These are phyloP conservation scores for Serendipita sp. DNA, from an alignment of 768 basidiomycete genomes.

Conservation along the genomic window DNA sequence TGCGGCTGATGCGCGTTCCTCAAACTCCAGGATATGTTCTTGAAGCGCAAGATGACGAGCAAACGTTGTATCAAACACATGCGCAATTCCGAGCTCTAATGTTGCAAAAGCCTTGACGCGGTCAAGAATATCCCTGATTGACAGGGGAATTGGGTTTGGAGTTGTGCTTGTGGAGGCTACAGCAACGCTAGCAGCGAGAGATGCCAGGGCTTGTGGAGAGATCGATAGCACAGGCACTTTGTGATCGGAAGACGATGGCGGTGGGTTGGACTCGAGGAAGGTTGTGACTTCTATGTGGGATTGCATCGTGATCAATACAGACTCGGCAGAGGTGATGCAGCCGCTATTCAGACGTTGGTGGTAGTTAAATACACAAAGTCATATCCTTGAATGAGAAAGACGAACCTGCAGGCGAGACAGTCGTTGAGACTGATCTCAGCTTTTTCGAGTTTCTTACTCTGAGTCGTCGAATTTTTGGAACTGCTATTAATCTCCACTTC, in stretches of 20 bases:
- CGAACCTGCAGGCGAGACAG: slow-evolving; percentile 93
- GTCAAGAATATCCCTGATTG: slow-evolving; percentile 32
- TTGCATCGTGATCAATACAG: slow-evolving; percentile 88
- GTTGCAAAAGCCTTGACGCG: slow-evolving; percentile 58
- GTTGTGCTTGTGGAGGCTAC: slow-evolving; percentile 15
- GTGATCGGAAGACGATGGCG: slow-evolving; percentile 24
- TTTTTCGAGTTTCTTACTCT: slow-evolving; percentile 55
- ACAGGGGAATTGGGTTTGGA: not conserved
- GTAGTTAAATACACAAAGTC: not conserved
- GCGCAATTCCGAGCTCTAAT: slow-evolving; percentile 53
- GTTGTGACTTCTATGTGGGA: slow-evolving; percentile 85
- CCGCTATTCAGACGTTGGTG: slow-evolving; percentile 37
- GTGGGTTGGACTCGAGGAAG: slow-evolving; percentile 48
- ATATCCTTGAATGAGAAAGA: slow-evolving; percentile 9
- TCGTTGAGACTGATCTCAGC: slow-evolving; percentile 96
- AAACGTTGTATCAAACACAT: slow-evolving; percentile 90
- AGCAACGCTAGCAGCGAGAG: slow-evolving; percentile 38
- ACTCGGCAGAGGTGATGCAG: slow-evolving; percentile 97
- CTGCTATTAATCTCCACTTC: slow-evolving; percentile 35
- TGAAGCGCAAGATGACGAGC: slow-evolving; percentile 70
- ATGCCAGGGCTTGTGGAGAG: slow-evolving; percentile 75
- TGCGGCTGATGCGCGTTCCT: slow-evolving; percentile 42
- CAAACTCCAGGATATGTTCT: slow-evolving; percentile 71
- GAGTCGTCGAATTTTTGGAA: slow-evolving; percentile 11
- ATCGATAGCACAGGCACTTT: slow-evolving; percentile 68